These are phyloP conservation scores for Pythium coloratum DNA, from an alignment of 352 stramenopile species.

Conservation along the genomic window DNA sequence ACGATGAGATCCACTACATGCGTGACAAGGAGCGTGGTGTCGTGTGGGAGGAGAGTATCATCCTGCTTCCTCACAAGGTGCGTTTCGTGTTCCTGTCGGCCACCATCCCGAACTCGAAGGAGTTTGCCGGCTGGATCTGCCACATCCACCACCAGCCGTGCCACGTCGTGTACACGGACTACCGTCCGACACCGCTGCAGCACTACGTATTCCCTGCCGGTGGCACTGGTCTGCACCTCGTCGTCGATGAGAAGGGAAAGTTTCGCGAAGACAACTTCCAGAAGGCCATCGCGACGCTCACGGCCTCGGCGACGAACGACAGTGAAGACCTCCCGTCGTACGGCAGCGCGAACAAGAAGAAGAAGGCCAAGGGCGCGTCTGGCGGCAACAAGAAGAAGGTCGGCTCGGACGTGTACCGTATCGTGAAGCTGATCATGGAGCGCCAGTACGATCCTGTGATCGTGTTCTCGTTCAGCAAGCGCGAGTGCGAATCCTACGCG, in stretches of 20 bases:
- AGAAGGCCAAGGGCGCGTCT: constrained; percentile 40
- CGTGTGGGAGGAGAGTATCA: constrained; percentile 99
- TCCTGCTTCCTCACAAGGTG: constrained; percentile 98
- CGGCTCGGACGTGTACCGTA: constrained; percentile 95
- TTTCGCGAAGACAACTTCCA: constrained; percentile 98
- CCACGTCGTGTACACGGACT: constrained; percentile 99
- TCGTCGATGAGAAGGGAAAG: constrained; percentile 98
- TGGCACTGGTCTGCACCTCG: constrained; percentile 96
- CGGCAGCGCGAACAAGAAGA: constrained; percentile 73
- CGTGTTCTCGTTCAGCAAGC: constrained; percentile 99
- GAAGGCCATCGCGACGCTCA: constrained; percentile 88
- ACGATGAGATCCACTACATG: constrained; percentile 99
- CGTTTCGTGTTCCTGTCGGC: constrained; percentile 99
- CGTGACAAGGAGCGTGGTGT: constrained; percentile 97
- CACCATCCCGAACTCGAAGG: constrained; percentile 98
- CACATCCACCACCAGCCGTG: constrained; percentile 99
- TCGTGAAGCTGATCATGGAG: constrained; percentile 99
- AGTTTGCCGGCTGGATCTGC: constrained; percentile 97
- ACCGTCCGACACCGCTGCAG: constrained; percentile 97
- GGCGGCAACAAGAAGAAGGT: constrained; percentile 90
- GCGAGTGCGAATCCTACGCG: constrained; percentile 95
- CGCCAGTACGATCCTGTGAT: constrained; percentile 97
- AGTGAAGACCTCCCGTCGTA: constrained; percentile 80
- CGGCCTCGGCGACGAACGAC: constrained; percentile 53
- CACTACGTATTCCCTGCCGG: constrained; percentile 99